Conservation (phyloP, 371 early-diverging fungal species). For the Mucor saturninus region DNA sequence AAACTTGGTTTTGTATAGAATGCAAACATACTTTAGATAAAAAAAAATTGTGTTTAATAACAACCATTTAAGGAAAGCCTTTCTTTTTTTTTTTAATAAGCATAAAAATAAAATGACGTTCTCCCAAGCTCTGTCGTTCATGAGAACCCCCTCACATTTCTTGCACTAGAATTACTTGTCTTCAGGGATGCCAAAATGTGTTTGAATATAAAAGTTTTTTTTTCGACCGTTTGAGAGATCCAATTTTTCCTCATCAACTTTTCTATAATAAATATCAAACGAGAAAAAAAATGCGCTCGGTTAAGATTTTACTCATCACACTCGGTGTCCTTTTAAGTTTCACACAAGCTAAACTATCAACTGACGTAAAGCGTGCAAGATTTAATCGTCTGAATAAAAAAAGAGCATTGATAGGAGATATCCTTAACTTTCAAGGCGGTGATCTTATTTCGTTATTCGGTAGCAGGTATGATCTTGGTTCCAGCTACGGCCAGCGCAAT, state of each 20-base stretch:
- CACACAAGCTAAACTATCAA: background rate
- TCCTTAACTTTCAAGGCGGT: background rate
- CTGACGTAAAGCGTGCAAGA: background rate
- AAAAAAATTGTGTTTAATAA: too few relatives aligned
- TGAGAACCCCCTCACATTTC: too few relatives aligned
- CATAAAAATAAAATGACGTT: too few relatives aligned
- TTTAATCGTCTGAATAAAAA: background rate
- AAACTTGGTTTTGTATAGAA: too few relatives aligned
- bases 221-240: background rate
- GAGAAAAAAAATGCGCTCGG: background rate
- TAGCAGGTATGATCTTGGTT: background rate
- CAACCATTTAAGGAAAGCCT: too few relatives aligned
- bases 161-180: too few relatives aligned
- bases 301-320: background rate
- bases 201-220: background rate
- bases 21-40: too few relatives aligned
- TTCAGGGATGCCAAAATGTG: too few relatives aligned
- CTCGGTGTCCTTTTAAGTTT: background rate
- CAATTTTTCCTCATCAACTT: background rate
- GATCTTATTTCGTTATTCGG: background rate
- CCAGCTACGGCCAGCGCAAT: background rate
- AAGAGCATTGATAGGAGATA: background rate
- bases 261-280: background rate
- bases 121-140: too few relatives aligned
- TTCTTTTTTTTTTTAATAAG: too few relatives aligned